Evolutionary conservation across 768 basidiomycete species (phyloP), one percentile per base, ranked within the genome.

Genomic region (Paxillus rubicundulus): DNA sequence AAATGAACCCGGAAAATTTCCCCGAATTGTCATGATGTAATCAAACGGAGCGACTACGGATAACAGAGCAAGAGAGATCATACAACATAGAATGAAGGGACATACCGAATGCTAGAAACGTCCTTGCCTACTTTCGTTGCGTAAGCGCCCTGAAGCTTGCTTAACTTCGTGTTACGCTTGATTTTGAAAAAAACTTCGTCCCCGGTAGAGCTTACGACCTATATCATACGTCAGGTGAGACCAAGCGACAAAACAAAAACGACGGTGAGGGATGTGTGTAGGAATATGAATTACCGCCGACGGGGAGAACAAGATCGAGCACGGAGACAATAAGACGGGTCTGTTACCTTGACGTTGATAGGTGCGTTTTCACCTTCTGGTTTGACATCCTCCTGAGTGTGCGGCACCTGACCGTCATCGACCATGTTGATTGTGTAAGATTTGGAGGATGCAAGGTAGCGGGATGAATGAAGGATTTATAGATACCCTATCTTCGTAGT

Each of bases 111-210:
- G 64, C 85, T 89, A 58, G 66, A 60, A 17, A 92, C 87, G 58
- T 95, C 92, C 70, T 93, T 93, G 52, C 93, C 93, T 14, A 96
- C 92, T 65, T 94, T 93, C 67, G 77, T 83, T 50, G 93, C 93
- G 71, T 97, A 97, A 40, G 93, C 93, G 55, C 84, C 89, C 68
- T 93, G 90, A 21, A 96, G 81, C 76, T 96, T 97, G 78, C 84
- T 89, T 61, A 97, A 73, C 76, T 88, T 93, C 40, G 93, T 95
- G 71, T 81, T 89, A 65, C 87, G 83, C 75, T 95, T 97, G 74
- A 97, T 95, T 80, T 97, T 96, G 81, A 97, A 97, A 73, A 89
- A 96, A 24, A 96, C 90, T 68, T 95, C 92, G 32, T 94, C 90
- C 52, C 90, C 91, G 12, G 74, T 68, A 34, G 87, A 78, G 59